Evolutionary conservation across 768 basidiomycete species (phyloP).

Genomic region (Psilocybe tampanensis): DNA sequence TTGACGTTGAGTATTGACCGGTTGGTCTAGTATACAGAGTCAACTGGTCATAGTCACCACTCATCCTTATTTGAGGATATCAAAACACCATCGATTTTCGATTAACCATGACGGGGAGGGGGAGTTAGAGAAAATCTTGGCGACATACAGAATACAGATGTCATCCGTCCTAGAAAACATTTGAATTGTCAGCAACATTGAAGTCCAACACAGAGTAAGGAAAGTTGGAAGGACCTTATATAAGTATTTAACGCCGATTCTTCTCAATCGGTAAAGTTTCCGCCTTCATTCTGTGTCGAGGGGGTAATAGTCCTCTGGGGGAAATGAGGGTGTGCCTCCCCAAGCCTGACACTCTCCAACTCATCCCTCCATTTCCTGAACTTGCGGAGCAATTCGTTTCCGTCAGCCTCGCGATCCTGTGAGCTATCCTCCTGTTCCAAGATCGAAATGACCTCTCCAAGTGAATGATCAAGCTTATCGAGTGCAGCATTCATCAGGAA

Average conservation of each 20-base stretch:
- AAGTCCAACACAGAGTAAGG: no score
- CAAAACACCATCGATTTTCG: no score
- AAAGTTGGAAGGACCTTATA: not conserved
- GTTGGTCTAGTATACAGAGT: no score
- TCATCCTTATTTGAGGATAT: no score
- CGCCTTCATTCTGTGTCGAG: slow-evolving; percentile 26
- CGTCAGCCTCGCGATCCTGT: slow-evolving; percentile 34
- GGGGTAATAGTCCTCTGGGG: slow-evolving; percentile 11
- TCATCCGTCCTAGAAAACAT: no score
- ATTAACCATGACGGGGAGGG: no score
- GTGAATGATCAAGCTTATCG: slow-evolving; percentile 43
- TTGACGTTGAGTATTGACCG: no score
- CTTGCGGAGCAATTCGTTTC: slow-evolving; percentile 37
- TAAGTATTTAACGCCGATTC: not conserved
- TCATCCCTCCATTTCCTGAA: slow-evolving; percentile 46
- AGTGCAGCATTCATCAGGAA: slow-evolving; percentile 46
- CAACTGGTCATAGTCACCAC: no score
- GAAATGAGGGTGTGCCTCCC: slow-evolving; percentile 7
- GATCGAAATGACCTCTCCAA: slow-evolving; percentile 43
- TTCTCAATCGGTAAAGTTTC: slow-evolving; percentile 35
- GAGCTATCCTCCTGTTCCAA: slow-evolving; percentile 45
- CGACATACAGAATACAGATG: no score
- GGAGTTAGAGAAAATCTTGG: no score
- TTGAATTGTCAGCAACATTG: no score
- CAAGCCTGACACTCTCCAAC: slow-evolving; percentile 33